Conservation (phyloP, 805 yeast species). For the Cyberlindnera mississippiensis region DNA sequence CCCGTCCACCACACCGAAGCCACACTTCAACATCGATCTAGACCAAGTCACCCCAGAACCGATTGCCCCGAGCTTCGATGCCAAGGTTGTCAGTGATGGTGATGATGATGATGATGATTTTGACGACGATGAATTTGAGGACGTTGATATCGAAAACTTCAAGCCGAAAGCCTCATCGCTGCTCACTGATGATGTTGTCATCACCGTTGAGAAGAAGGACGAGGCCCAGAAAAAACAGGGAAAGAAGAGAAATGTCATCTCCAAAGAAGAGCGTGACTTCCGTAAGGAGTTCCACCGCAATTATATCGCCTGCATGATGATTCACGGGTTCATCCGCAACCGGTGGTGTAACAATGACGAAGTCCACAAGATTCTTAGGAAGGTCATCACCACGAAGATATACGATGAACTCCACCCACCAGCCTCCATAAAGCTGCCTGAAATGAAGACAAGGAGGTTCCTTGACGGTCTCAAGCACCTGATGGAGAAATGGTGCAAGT, state of each 20-base stretch:
- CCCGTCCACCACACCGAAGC: not conserved
- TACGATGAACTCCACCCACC: conserved; percentile 47
- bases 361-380: conserved; percentile 39
- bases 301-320: conserved; percentile 53
- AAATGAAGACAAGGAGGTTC: conserved; percentile 55
- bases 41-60: conserved; percentile 9
- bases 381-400: conserved; percentile 44
- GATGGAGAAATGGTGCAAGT: conserved; percentile 56
- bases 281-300: conserved; percentile 57
- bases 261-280: conserved; percentile 50
- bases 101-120: conserved; percentile 32
- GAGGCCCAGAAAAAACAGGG: conserved; percentile 22
- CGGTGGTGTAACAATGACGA: conserved; percentile 60
- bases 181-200: conserved; percentile 18
- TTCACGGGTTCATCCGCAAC: conserved; percentile 69
- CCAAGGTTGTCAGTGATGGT: conserved; percentile 26
- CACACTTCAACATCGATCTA: conserved; percentile 1
- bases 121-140: conserved; percentile 26
- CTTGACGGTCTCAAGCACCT: conserved; percentile 73
- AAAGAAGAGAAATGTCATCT: conserved; percentile 33
- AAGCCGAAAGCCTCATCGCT: conserved; percentile 19
- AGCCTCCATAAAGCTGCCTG: conserved; percentile 32
- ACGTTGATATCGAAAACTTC: conserved; percentile 23
- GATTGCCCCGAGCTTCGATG: not conserved
- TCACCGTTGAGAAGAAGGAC: conserved; percentile 18